Conservation (phyloP, 352 stramenopile genomes). For the Pythium scleroteichum region DNA sequence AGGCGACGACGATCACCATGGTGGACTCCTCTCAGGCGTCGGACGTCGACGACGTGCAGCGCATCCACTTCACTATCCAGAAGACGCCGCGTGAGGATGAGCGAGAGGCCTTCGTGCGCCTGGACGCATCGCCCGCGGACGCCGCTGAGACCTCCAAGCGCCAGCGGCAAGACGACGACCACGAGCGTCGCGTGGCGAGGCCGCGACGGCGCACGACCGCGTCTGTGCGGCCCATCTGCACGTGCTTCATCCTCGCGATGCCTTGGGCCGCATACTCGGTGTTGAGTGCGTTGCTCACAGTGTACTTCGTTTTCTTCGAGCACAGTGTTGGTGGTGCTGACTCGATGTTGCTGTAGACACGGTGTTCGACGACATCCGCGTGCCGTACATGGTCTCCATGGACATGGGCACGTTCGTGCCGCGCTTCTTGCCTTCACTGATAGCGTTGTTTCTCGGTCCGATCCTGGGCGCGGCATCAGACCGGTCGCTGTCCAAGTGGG, state of each 20-base stretch:
- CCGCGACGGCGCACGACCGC: constrained; percentile 7
- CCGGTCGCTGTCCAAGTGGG: constrained; percentile 68
- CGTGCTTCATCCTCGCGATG: constrained; percentile 72
- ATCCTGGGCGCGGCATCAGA: constrained; percentile 76
- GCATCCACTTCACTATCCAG: constrained; percentile 18
- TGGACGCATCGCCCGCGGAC: not conserved
- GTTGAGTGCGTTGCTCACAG: constrained; percentile 43
- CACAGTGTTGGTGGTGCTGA: not conserved
- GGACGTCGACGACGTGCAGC: constrained; percentile 2
- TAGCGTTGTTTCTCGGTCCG: constrained; percentile 65
- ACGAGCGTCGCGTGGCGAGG: not conserved
- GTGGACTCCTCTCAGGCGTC: not conserved
- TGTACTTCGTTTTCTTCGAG: not conserved
- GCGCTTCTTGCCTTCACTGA: constrained; percentile 61
- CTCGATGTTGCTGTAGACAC: constrained; percentile 38
- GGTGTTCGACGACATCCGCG: constrained; percentile 67
- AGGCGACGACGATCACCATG: not conserved
- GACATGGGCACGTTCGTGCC: constrained; percentile 59
- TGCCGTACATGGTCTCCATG: constrained; percentile 75
- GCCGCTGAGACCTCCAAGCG: not conserved
- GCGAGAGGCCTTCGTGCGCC: not conserved
- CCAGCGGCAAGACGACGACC: not conserved
- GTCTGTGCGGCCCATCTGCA: constrained; percentile 29
- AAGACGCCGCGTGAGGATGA: constrained; percentile 14
- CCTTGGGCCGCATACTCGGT: constrained; percentile 74